Base-by-base conservation (phyloP, 1,284 basidiomycete species). In the Trametes hirsuta region DNA sequence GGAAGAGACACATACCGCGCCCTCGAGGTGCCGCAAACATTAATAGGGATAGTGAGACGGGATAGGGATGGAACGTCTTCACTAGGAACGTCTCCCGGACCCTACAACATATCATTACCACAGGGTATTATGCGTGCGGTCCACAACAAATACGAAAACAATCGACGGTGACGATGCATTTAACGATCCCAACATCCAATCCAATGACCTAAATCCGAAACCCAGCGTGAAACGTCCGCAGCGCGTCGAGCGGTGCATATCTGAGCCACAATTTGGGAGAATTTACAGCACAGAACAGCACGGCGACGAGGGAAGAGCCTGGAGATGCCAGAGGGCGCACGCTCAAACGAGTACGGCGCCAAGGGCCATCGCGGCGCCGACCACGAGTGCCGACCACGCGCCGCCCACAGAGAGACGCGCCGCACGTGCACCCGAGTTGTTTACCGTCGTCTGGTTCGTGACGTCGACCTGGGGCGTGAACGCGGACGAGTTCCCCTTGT, bases 361-460 rank as follows among this genome's bases (percentile, higher is more conserved):
- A n/a, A 69, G 59, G 40, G 66, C 50, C 42, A 65, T 53, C 15
- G 51, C 51, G 0, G 56, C 62, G 24, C 58, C 63, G 8, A 58
- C 62, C 2, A 46, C 57, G 41, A 64, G 37, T 36, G 62, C 57
- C 15, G 49, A 48, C 67, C 65, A 64, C 53, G 59, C 53, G 34
- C 35, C 48, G 30, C 51, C 40, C 14, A 41, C 18, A 36, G 53
- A 54, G 30, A 45, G 39, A 30, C 30, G 30, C 30, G 30, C 30
- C n/a, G 47, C 55, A 44, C 54, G 50, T 6, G 10, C 30, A 8
- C 57, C 55, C 48, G 61, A 62, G 36, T 66, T 69, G 59, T 66
- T 72, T 59, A 75, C 58, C 30, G 82, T 85, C 2, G 82, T 80
- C 47, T 75, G 70, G 65, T 88, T 88, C 61, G 83, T 83, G 71